A percentile compares a stretch with the other conserved stretches of the same genome.
Conservation (phyloP, 2,329 filamentous ascomycete species). For the Davidsoniella australis region DNA sequence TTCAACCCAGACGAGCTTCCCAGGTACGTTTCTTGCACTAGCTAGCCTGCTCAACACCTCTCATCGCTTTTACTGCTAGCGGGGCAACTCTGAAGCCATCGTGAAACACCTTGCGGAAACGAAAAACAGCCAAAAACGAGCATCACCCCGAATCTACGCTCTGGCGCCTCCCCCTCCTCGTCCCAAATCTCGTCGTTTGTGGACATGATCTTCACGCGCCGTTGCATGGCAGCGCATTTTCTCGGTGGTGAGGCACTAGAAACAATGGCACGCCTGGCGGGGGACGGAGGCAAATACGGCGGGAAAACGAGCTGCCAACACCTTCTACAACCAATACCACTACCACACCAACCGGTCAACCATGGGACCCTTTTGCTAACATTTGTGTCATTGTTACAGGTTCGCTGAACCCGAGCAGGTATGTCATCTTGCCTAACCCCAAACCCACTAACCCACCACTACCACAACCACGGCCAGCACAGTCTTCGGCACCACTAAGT, state of each 20-base stretch:
- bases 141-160: not conserved
- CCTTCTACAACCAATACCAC: not conserved
- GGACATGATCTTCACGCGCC: not conserved
- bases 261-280: not conserved
- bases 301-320: not conserved
- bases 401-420: slow-evolving; percentile 63
- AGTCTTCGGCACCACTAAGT: not conserved
- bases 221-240: no score
- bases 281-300: not conserved
- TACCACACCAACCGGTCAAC: slow-evolving; percentile 11
- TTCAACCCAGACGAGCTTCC: slow-evolving; percentile 92
- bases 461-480: not conserved
- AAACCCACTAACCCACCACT: no score
- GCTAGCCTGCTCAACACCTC: not conserved
- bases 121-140: not conserved
- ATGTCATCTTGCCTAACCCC: slow-evolving; percentile 14
- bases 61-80: not conserved
- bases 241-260: not conserved
- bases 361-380: slow-evolving; percentile 9
- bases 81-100: slow-evolving; percentile 5
- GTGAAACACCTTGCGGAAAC: slow-evolving; percentile 2
- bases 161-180: not conserved
- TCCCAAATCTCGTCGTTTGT: not conserved
- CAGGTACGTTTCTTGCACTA: slow-evolving; percentile 36
- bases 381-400: slow-evolving; percentile 22